Base-by-base conservation (phyloP, 257 asterid genomes). In the Przewalskia tangutica region DNA sequence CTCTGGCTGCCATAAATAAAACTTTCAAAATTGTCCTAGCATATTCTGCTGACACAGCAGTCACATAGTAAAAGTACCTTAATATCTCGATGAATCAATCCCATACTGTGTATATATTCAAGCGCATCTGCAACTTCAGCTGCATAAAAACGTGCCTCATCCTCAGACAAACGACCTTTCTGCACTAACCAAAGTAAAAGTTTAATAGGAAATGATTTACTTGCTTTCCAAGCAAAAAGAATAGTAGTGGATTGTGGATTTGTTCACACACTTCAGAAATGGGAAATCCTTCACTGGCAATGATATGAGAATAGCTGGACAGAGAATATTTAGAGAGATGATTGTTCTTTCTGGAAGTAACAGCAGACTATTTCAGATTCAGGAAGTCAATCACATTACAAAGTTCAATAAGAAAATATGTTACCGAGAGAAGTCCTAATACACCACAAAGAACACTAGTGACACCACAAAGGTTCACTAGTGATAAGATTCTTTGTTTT, bases 81-180 rank as follows among this genome's bases (percentile, higher is more conserved):
- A 82, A 96, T 94, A 89, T 96, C 99, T 79, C 99, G 85, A 87
- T 96, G 99, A 84, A 96, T 94, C 89, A 96, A 85, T 54, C 99
- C 99, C 98, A 94, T 96, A 81, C 89, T 84, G 85, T 96, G 99
- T 82, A 96, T 96, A 83, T 96, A 96, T 85, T 96, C 99, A 84
- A 96, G 99, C 85, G 98, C 95, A 81, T 93, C 98, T 82, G 93
- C 98, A 86, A 93, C 91, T 92, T 96, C 98, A 59, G 99, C 98
- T 83, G 97, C 94, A 83, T 96, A 96, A 86, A 94, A 96, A 81
- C 97, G 92, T 51, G 99, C 95, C 84, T 93, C 99, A 32, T 93
- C 94, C 89, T 96, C 97, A 23, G 97, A 85, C 83, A 96, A 85
- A 64, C 92, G 97, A 55, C 99, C 94, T 92, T 96, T 96, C 99